phyloP scores from a whole-genome alignment of 192 early-diverging fungal species.

The Backusella westeae region DNA sequence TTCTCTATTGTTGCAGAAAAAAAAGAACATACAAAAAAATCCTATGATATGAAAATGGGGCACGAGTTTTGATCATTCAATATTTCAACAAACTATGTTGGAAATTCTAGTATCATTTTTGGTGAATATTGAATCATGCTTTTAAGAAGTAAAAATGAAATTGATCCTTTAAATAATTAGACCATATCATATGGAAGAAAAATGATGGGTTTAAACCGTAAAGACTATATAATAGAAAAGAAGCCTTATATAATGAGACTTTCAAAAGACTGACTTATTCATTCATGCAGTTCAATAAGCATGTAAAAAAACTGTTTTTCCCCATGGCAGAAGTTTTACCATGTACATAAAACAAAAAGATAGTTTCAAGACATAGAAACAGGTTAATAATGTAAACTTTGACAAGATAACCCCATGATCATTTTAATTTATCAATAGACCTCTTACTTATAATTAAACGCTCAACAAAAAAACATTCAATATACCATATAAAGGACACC shows the following conservation, averaged over 20 bases:
- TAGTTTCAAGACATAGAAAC: no score
- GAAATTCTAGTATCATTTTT: not conserved
- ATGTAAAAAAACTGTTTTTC: not conserved
- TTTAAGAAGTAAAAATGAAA: not conserved
- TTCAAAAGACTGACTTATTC: not conserved
- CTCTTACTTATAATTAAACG: not conserved
- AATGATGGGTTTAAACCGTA: not conserved
- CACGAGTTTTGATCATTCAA: not conserved
- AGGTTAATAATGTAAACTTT: no score
- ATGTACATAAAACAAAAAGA: no score
- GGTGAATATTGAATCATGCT: not conserved
- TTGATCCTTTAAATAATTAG: not conserved
- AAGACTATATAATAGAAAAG: not conserved
- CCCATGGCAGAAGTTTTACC: not conserved
- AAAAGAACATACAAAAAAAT: not conserved
- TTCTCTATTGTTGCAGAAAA: not conserved
- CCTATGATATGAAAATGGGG: not conserved
- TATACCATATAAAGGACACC: not conserved
- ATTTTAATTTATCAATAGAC: not conserved
- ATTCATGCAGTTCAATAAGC: not conserved
- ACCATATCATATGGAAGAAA: not conserved
- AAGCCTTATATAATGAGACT: not conserved
- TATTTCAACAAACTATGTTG: not conserved
- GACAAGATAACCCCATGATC: not conserved
- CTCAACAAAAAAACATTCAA: not conserved